These are phyloP conservation scores for Neoboletus magnificus DNA, from an alignment of 768 basidiomycete species.

Conservation along the genomic window DNA sequence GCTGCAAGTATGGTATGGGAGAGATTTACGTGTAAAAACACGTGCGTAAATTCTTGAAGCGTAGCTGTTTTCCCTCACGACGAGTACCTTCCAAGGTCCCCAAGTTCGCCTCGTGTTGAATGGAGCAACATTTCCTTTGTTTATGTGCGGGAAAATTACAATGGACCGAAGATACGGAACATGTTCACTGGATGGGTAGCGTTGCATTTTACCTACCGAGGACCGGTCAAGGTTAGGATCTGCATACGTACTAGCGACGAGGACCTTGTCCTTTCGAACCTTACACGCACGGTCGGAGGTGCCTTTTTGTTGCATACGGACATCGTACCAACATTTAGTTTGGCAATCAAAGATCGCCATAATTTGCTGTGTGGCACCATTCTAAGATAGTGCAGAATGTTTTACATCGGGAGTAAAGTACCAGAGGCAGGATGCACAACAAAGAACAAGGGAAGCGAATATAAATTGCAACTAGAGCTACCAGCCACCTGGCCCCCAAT, in stretches of 20 bases:
- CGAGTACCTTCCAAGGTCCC: conserved; percentile 29
- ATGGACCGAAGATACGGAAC: conserved; percentile 34
- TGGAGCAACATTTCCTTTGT: conserved; percentile 37
- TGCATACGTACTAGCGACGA: not conserved
- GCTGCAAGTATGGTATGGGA: conserved; percentile 45
- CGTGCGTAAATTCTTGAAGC: conserved; percentile 18
- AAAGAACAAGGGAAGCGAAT: conserved; percentile 15
- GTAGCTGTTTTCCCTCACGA: not conserved
- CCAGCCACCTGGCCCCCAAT: conserved; percentile 36
- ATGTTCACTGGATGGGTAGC: conserved; percentile 31
- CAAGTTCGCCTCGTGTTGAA: conserved; percentile 44
- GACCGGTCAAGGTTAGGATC: no score
- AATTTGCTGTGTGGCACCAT: conserved; percentile 16
- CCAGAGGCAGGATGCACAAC: conserved; percentile 7
- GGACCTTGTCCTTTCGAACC: not conserved
- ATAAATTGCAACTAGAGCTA: conserved; percentile 24
- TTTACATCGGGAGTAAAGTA: conserved; percentile 30
- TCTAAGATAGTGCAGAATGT: conserved; percentile 22
- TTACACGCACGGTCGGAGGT: not conserved
- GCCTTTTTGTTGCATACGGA: not conserved
- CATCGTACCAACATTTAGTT: not conserved
- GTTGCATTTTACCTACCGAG: not conserved
- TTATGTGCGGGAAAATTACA: conserved; percentile 31
- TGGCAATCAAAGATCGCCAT: not conserved
- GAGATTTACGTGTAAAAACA: conserved; percentile 36